Conservation (phyloP, 495 filamentous ascomycete genomes). For the Aspergillus bertholletiae region DNA sequence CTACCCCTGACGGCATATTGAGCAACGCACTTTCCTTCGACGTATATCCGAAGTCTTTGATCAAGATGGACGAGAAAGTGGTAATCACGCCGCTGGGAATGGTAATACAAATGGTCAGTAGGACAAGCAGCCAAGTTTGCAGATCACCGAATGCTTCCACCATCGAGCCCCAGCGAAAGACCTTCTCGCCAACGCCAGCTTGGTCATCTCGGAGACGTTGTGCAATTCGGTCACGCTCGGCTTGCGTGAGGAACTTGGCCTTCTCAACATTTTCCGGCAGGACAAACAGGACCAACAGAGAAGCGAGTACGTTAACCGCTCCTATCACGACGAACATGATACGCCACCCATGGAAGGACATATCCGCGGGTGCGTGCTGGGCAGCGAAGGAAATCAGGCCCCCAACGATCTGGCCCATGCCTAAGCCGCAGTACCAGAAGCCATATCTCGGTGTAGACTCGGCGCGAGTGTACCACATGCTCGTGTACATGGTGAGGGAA, state of each 20-base stretch:
- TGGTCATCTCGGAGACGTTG: conserved; percentile 44
- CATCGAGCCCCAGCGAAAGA: conserved; percentile 33
- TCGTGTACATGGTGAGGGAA: conserved; percentile 46
- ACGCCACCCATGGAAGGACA: conserved; percentile 51
- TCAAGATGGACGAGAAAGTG: conserved; percentile 46
- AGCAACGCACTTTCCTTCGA: conserved; percentile 48
- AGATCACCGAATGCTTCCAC: conserved; percentile 38
- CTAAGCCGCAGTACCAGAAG: conserved; percentile 65
- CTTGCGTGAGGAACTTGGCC: conserved; percentile 50
- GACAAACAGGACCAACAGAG: conserved; percentile 45
- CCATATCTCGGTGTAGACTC: conserved; percentile 61
- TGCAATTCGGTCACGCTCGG: conserved; percentile 38
- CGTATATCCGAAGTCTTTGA: conserved; percentile 43
- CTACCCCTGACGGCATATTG: conserved; percentile 61
- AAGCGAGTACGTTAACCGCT: conserved; percentile 50
- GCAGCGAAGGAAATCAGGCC: conserved; percentile 59
- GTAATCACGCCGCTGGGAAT: conserved; percentile 51
- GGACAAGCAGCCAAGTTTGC: conserved; percentile 37
- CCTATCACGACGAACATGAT: conserved; percentile 64
- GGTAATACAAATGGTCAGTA: conserved; percentile 44
- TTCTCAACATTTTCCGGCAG: conserved; percentile 50
- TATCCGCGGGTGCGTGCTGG: conserved; percentile 44
- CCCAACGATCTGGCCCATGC: conserved; percentile 59
- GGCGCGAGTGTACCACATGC: conserved; percentile 59
- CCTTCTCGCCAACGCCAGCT: conserved; percentile 44